phyloP scores from a whole-genome alignment of 2,329 filamentous ascomycete genomes.

The Fusarium coicis region DNA sequence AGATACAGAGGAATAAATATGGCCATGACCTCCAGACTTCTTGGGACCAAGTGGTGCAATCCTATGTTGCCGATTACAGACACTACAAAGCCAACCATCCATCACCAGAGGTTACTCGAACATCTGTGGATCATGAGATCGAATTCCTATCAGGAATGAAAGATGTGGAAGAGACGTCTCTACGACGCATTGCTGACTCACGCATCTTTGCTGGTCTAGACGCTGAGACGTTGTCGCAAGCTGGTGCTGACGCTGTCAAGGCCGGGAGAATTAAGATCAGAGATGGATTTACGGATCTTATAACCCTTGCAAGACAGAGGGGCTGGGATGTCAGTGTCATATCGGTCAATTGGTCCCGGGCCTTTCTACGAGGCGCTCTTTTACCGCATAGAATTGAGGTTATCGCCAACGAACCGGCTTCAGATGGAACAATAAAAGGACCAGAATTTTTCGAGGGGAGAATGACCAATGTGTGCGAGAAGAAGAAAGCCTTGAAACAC shows the following conservation, averaged over 20 bases:
- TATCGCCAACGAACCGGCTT: conserved; percentile 57
- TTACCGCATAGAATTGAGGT: conserved; percentile 48
- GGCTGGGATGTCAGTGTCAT: conserved; percentile 57
- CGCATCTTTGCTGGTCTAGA: conserved; percentile 58
- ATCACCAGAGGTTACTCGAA: conserved; percentile 49
- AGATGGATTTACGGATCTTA: conserved; percentile 53
- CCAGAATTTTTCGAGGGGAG: conserved; percentile 46
- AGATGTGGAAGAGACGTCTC: conserved; percentile 58
- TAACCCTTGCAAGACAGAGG: conserved; percentile 40
- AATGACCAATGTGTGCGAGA: conserved; percentile 57
- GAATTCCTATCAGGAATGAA: conserved; percentile 57
- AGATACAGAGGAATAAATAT: conserved; percentile 43
- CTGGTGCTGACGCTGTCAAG: conserved; percentile 52
- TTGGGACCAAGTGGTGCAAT: conserved; percentile 59
- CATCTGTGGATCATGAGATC: conserved; percentile 52
- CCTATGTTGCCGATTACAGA: conserved; percentile 57
- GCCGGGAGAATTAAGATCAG: conserved; percentile 50
- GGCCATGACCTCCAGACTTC: conserved; percentile 49
- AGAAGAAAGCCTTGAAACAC: conserved; percentile 54
- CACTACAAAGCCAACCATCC: conserved; percentile 51
- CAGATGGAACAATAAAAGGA: conserved; percentile 55
- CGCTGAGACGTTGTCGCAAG: conserved; percentile 47
- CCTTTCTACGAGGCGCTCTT: conserved; percentile 60
- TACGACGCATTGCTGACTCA: conserved; percentile 55
- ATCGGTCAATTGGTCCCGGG: conserved; percentile 63